These are phyloP conservation scores for Withania somnifera DNA, from an alignment of 305 asterid species.

Conservation along the genomic window DNA sequence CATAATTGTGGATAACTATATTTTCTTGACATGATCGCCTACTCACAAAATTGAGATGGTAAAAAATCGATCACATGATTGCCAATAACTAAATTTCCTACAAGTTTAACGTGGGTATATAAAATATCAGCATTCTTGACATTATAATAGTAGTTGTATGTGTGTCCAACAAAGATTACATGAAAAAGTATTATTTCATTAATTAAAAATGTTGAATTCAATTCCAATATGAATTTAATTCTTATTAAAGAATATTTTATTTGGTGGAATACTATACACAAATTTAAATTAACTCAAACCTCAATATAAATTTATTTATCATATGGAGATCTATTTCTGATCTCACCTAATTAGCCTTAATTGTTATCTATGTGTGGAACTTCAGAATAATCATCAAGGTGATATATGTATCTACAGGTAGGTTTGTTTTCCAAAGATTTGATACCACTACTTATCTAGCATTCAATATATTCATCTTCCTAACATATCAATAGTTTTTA, in stretches of 20 bases:
- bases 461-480: not conserved
- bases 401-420: not conserved
- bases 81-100: no score
- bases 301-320: not conserved
- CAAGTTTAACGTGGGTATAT: no score
- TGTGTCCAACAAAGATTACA: not conserved
- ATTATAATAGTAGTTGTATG: no score
- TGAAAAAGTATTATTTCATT: no score
- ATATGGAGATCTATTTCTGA: accelerated
- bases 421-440: not conserved
- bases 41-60: no score
- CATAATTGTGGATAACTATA: no score
- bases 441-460: not conserved
- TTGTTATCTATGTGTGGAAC: not conserved
- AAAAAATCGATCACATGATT: no score
- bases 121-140: no score
- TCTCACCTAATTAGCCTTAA: not conserved
- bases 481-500: not conserved
- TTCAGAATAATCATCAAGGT: not conserved
- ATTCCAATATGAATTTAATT: not conserved
- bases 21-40: no score
- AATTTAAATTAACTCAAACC: not conserved
- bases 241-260: not conserved
- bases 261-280: no score
- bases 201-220: not conserved